Base-by-base conservation (phyloP, 2,329 filamentous ascomycete genomes). In the Epichloe sibirici region DNA sequence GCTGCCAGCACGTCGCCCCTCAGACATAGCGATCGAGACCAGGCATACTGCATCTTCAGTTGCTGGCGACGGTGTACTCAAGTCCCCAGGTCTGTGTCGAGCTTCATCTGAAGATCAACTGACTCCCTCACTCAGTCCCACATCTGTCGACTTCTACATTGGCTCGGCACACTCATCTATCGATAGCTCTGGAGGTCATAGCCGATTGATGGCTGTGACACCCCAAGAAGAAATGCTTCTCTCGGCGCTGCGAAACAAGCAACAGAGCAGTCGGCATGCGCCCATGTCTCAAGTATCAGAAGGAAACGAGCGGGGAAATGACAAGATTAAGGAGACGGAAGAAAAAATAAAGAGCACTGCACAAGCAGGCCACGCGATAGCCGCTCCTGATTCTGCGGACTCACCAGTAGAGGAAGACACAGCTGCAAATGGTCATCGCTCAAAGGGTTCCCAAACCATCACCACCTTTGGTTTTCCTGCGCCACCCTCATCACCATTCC, bases 151-250 rank as follows among this genome's bases (percentile, higher is more conserved):
- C 51, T 74, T 74, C 48, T 74, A 70, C 54, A 65, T 74, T 15
- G 69, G 70, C 38, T 66, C 69, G 0, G 62, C 63, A 0, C 63
- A 63, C 11, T 70, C 69, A 2, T 71, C 72, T 0, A 61, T 69
- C 8, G 65, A 70, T n/a, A 59, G 58, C 2, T 57, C 60, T 9
- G 60, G 56, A 17, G 57, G 60, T 31, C 63, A 67, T 37, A 65
- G 66, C 31, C 72, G 77, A 1, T 67, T 80, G 51, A 80, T 81
- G 73, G 75, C 77, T 1, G 76, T 82, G 17, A 81, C 77, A 0
- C 71, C 69, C 4, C 77, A 81, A 55, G 78, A 82, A 55, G 76
- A 81, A 62, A 74, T 79, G 70, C 68, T 82, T 0, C 67, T 82
- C 4, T 74, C 78, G 2, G 78, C 78, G 3, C 68, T 82, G 43